Base-by-base conservation (phyloP, 306 rosid genomes). In the Cyamopsis tetragonoloba region DNA sequence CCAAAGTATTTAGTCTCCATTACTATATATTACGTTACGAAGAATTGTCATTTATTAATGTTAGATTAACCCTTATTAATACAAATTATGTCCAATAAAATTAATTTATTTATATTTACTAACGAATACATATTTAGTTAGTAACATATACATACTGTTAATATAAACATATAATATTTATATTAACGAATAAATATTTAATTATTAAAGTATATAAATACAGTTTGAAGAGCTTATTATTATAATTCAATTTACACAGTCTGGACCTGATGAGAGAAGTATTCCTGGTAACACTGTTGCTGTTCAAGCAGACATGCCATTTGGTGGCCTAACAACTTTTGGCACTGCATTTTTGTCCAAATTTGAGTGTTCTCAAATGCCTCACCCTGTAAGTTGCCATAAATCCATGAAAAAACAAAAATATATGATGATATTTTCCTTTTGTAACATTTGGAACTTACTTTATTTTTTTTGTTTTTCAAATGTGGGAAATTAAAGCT, bases 251-350 rank as follows among this genome's bases (percentile, higher is more conserved):
- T 86, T 5, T 49, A 0, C 75, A 14, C 72, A 93, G 99, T 83
- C 96, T 59, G 99, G 99, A 39, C 82, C 95, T 54, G 97, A 93
- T 71, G 97, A 90, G 67, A 93, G 99, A 86, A 93, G 96, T 65
- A 81, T 93, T 75, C 99, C 99, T 37, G 99, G 99, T 11, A 93
- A 93, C 72, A 93, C 99, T 1, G 72, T 90, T 53, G 99, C 97
- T 6, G 99, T 93, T 31, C 99, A 93, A 80, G 97, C 97, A 37
- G 97, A 93, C 70, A 90, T 93, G 97, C 99, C 99, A 10, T 90
- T 85, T 74, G 75, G 82, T 24, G 99, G 99, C 59, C 95, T 93
- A 47, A 88, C 96, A 55, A 76, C 75, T 17, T 93, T 84, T 74
- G 99, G 99, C 78, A 79, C 99, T 3, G 65, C 91, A 11, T 93